phyloP scores from a whole-genome alignment of 2,329 filamentous ascomycete genomes.

The Trichothecium roseum region DNA sequence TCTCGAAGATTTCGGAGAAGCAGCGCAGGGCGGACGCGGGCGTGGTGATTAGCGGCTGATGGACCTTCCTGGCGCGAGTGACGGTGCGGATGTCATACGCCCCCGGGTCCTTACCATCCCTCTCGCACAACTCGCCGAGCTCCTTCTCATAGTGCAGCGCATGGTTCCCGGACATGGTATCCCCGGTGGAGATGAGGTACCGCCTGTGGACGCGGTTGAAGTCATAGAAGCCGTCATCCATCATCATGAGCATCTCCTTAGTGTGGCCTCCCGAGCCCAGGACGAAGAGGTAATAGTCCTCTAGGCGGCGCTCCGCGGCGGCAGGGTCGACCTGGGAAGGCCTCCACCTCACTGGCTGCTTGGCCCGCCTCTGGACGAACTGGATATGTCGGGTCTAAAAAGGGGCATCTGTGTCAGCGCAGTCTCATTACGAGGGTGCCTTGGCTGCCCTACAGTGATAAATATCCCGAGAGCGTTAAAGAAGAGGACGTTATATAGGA shows the following conservation, averaged over 20 bases:
- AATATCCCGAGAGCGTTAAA: constrained; percentile 15
- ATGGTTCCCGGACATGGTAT: constrained; percentile 53
- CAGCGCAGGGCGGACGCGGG: constrained; percentile 59
- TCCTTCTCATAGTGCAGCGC: constrained; percentile 46
- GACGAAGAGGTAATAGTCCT: constrained; percentile 60
- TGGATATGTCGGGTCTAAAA: constrained; percentile 20
- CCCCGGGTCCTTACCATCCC: constrained; percentile 18
- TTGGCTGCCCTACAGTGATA: constrained; percentile 16
- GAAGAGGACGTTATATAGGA: constrained; percentile 7
- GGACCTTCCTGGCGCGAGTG: constrained; percentile 67
- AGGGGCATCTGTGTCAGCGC: constrained; percentile 3
- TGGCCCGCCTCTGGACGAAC: constrained; percentile 11
- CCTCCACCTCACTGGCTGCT: constrained; percentile 1
- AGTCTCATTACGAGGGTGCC: background rate
- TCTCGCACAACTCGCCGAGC: constrained; percentile 13
- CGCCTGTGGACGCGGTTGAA: constrained; percentile 55
- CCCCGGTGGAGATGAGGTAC: constrained; percentile 71
- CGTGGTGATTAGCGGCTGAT: constrained; percentile 68
- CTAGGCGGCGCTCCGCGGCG: constrained; percentile 2
- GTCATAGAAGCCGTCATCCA: constrained; percentile 47
- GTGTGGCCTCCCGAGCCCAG: constrained; percentile 93
- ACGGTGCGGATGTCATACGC: constrained; percentile 58
- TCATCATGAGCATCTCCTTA: constrained; percentile 83
- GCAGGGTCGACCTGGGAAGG: background rate
- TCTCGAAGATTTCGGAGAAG: constrained; percentile 45